Evolutionary conservation across 768 basidiomycete genomes (phyloP).

Genomic region (Psilocybe cubensis): DNA sequence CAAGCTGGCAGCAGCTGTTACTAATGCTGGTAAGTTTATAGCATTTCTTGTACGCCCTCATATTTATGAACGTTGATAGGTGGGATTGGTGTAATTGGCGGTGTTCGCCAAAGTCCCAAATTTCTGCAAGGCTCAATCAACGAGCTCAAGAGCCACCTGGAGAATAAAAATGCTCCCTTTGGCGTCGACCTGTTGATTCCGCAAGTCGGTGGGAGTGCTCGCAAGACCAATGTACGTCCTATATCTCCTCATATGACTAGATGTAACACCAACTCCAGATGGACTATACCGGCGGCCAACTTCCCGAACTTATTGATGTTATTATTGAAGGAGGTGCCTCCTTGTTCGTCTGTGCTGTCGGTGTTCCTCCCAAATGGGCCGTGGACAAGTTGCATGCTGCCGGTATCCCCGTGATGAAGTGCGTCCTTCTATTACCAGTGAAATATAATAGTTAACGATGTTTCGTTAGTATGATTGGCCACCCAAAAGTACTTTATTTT

Average conservation of each 20-base stretch:
- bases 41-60: not conserved
- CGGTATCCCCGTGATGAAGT: conserved; percentile 88
- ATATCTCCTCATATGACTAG: conserved; percentile 9
- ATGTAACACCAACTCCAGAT: conserved; percentile 29
- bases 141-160: conserved; percentile 74
- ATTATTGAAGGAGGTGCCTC: conserved; percentile 74
- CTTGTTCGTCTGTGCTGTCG: conserved; percentile 84
- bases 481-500: conserved; percentile 63
- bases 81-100: conserved; percentile 89
- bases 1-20: conserved; percentile 84
- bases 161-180: conserved; percentile 76
- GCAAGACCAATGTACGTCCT: conserved; percentile 73
- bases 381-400: conserved; percentile 83
- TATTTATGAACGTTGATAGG: conserved; percentile 32
- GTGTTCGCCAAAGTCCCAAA: conserved; percentile 72
- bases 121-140: conserved; percentile 68
- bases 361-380: conserved; percentile 82
- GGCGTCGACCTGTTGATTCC: conserved; percentile 87
- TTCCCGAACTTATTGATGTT: conserved; percentile 77
- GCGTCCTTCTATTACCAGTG: conserved; percentile 24
- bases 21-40: conserved; percentile 68
- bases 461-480: conserved; percentile 72
- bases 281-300: conserved; percentile 81
- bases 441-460: conserved; percentile 6
- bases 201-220: conserved; percentile 78